Base-by-base conservation (phyloP, 2,329 filamentous ascomycete species). In the Trematosphaeria pertusa region DNA sequence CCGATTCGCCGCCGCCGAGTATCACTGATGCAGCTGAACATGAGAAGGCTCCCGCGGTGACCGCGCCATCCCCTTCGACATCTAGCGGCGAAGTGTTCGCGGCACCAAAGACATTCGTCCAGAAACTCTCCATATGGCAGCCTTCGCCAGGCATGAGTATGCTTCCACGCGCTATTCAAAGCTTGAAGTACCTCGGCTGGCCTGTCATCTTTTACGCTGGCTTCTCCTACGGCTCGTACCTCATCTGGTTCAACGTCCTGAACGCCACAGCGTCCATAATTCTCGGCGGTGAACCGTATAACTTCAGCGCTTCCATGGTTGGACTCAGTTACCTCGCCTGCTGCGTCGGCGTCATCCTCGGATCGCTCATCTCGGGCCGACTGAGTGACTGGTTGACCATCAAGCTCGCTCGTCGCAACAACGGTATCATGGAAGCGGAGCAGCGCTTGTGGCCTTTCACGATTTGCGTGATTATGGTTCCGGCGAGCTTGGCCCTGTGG, bases 401-500 rank as follows among this genome's bases (percentile, higher is more conserved):
- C 20, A 55, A 55, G 36, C 52, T 63, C 4, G 74, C 74, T 5
- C 64, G 74, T 1, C 58, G 64, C 2, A 75, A 75, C 47, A 48
- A 51, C 8, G 74, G 74, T 17, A 62, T 75, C 10, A 58, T 70
- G 22, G 74, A 76, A 49, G 59, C 73, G 0, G 74, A 76, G 41
- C 64, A 74, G 36, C 59, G 72, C 0, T 54, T 76, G 0, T 76
- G 73, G 69, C 63, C 73, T 1, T 73, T 76, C 48, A 40, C 59
- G 1, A 59, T 66, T 1, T 73, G 71, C 9, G 46, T 74, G 9
- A 43, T 81, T 3, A 56, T 79, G 19, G 65, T 78, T 4, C 76
- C 78, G 0, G 71, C 66, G 8, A 73, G 72, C 0, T 62, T 80
- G 3, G 71, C 81, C 30, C 61, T 80, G 1, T 81, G 78, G 77